Base-by-base conservation (phyloP, 345 rosid genomes). In the Populus simonii region DNA sequence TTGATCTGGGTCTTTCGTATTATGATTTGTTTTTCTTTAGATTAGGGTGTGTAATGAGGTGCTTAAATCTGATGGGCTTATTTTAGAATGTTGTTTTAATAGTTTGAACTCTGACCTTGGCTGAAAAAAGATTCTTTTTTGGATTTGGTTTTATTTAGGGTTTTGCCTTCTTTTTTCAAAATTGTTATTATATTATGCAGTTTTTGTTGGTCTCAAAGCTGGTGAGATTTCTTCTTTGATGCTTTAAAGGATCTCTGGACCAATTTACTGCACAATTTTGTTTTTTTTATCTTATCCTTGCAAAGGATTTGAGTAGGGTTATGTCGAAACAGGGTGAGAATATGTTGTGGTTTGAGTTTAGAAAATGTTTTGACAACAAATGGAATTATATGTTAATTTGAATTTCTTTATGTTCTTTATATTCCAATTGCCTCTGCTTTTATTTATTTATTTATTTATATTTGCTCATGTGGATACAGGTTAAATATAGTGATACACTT, bases 401-500 rank as follows among this genome's bases (percentile, higher is more conserved):
- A 25, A 18, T 29, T 18, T 23, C 29, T 43, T 62, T 11, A 2
- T 62, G 13, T 41, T 63, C 41, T 36, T 13, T 18, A 20, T 55
- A 22, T 55, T 23, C 63, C 63, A 59, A 59, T 23, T 59, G 15
- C 25, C 29, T n/a, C 29, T 15, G 22, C 20, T 33, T 33, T 33
- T 33, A 29, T 15, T 29, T 33, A 47, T 11, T 49, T 27, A 27
- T 27, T 27, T 2, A 33, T 51, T 72, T 59, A 45, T 49, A 11
- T 47, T 22, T 15, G 12, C n/a, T 45, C 45, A 27, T 72, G 66
- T 74, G 80, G 75, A 33, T 76, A 25, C 86, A 96, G 99, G 98
- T 94, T 39, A 86, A 89, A 68, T 86, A 82, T 83, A 93, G 88
- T 53, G 90, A 83, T 79, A 89, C 92, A 1, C 90, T 96, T 36